A percentile compares a stretch with the other conserved stretches of the same genome.
phyloP scores from a whole-genome alignment of 2,329 filamentous ascomycete species.

The Achaetomium macrosporum region DNA sequence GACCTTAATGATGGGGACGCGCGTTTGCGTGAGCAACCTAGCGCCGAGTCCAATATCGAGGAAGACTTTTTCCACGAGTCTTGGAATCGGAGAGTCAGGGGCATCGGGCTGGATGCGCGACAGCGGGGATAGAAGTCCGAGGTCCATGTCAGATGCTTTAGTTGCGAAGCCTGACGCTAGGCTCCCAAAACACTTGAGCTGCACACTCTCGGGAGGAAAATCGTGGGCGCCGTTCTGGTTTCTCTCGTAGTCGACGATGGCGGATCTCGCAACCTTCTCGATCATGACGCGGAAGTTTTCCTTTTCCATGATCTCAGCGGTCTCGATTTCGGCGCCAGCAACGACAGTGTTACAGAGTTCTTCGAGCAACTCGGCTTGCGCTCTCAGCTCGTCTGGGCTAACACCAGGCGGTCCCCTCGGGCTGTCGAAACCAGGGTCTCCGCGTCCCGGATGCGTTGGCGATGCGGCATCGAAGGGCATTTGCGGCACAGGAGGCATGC shows the following conservation, averaged over 20 bases:
- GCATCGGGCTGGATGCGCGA: conserved; percentile 50
- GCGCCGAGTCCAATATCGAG: conserved; percentile 69
- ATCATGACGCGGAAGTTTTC: conserved; percentile 62
- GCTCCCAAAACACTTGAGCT: conserved; percentile 75
- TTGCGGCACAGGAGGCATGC: background rate
- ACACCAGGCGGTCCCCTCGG: conserved; percentile 29
- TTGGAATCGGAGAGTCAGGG: conserved; percentile 58
- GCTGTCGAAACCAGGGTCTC: conserved; percentile 25
- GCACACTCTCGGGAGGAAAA: conserved; percentile 53
- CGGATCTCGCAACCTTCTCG: conserved; percentile 57
- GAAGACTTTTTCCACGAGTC: conserved; percentile 68
- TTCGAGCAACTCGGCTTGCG: conserved; percentile 46
- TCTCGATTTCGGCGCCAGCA: conserved; percentile 55
- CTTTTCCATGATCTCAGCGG: conserved; percentile 61
- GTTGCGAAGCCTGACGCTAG: conserved; percentile 80
- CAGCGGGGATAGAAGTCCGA: conserved; percentile 65
- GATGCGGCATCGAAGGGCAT: conserved; percentile 19
- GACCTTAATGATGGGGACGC: conserved; percentile 83
- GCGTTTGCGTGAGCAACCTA: conserved; percentile 68
- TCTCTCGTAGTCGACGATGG: conserved; percentile 49
- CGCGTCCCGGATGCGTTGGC: conserved; percentile 12
- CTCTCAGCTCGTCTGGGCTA: conserved; percentile 41
- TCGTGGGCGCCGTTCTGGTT: conserved; percentile 34
- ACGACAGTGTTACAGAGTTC: conserved; percentile 45
- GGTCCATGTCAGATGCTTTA: conserved; percentile 84